Evolutionary conservation across 2,329 filamentous ascomycete species (phyloP).

Genomic region (Cercospora sojina): DNA sequence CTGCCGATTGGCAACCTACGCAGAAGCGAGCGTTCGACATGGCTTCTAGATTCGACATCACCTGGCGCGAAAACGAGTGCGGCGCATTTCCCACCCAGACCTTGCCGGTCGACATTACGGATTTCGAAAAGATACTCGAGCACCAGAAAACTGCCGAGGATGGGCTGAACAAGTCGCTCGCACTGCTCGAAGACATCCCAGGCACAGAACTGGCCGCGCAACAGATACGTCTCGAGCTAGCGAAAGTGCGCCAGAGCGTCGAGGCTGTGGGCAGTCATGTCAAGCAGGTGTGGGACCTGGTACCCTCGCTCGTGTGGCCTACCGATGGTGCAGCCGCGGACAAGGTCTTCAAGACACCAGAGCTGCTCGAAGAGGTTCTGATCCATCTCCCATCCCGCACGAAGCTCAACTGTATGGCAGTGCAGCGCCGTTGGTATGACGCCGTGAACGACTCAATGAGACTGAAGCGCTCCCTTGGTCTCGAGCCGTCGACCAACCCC

Average conservation of each 20-base stretch:
- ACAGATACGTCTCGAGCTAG: not conserved
- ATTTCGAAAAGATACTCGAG: not conserved
- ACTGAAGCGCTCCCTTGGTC: not conserved
- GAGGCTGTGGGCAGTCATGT: not conserved
- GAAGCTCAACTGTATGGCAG: slow-evolving; percentile 1
- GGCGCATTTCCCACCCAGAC: not conserved
- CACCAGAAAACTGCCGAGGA: not conserved
- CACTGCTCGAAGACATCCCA: not conserved
- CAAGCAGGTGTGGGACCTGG: not conserved
- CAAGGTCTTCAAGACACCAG: slow-evolving; percentile 11
- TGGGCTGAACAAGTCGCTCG: not conserved
- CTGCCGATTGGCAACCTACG: not conserved
- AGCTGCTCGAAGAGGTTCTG: slow-evolving; percentile 18
- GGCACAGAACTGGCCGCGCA: not conserved
- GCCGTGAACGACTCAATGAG: not conserved
- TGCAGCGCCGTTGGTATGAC: slow-evolving; percentile 13
- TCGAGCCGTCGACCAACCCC: not conserved
- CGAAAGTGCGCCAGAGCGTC: not conserved
- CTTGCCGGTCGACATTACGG: not conserved
- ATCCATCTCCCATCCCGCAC: not conserved
- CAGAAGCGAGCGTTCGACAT: not conserved
- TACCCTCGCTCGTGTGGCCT: not conserved
- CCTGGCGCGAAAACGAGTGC: not conserved
- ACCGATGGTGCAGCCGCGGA: not conserved
- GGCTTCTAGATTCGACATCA: not conserved